Evolutionary conservation across 192 early-diverging fungal genomes (phyloP), one percentile per base, ranked within the genome.

Genomic region (Coemansia sp.): DNA sequence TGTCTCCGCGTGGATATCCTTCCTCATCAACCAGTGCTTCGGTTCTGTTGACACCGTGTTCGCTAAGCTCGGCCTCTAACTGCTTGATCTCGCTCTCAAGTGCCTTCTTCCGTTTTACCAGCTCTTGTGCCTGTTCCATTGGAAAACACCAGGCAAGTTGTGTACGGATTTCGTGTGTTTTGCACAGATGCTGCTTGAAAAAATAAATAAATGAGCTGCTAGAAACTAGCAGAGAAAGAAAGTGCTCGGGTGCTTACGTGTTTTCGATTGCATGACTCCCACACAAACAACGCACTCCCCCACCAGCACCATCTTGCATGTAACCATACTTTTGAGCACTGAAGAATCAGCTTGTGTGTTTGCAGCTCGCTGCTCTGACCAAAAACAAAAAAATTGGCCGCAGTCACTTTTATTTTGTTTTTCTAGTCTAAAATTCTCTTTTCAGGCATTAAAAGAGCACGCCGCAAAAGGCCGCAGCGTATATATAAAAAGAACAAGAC

Each of bases 1-100:
- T 76, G 66, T 92, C 90, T 2, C 81, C 33, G 24, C 90, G 86
- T 7, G 90, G 90, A 63, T 89, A 92, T 14, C 88, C 88, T 0
- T 86, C 78, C 1, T 53, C 1, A 61, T 89, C 88, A 2, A 89
- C 74, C 36, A 92, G 82, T 6, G 81, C 59, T 11, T 77, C 80
- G 9, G 71, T 82, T 61, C 87, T 76, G 42, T 75, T 84, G 11
- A 83, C 82, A 25, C 78, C 76, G 23, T 87, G 83, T 64, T 32
- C 24, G 2, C 32, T 32, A 4, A 72, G 70, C n/a, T 75, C 51
- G 0, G 27, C 29, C 21, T 76, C 78, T 4, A 81, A 67, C 5
- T 61, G 51, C 50, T 66, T 63, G 24, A 81, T 64, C 63, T 76
- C 70, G 51, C 24, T 67, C 60, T 81, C 78, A 4, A 81, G 70